Evolutionary conservation across 208 protist genomes (phyloP).

Genomic region (Histomonas meleagridis): DNA sequence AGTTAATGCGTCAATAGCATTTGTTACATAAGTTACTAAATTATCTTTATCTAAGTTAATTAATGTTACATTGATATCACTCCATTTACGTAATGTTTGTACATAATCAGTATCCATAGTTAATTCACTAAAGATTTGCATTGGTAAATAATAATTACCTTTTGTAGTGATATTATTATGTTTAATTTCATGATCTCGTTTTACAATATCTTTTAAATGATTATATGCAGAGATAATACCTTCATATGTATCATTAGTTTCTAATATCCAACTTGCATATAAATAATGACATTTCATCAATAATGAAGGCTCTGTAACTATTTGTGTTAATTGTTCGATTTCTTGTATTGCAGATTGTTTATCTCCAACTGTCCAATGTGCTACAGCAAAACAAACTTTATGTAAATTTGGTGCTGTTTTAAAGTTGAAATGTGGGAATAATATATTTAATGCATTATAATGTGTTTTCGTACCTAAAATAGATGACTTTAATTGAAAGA

Average conservation of each 20-base stretch:
- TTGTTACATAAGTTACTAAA: neutral
- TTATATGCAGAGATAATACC: neutral
- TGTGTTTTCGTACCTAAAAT: conserved; percentile 22
- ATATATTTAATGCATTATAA: neutral
- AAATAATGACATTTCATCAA: too few relatives aligned
- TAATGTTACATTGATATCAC: neutral
- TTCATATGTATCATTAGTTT: neutral
- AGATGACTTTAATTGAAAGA: neutral
- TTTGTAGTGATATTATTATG: neutral
- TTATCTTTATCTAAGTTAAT: neutral
- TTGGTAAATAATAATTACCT: neutral
- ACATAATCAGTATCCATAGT: neutral
- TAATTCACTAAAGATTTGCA: neutral
- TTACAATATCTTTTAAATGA: neutral
- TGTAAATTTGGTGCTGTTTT: neutral
- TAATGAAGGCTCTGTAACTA: neutral
- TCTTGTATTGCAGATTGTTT: neutral
- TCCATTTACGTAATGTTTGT: neutral
- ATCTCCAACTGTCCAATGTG: neutral
- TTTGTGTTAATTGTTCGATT: neutral
- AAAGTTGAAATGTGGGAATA: neutral
- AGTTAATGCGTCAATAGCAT: neutral
- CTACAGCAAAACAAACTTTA: neutral
- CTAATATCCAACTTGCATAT: neutral
- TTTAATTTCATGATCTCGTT: neutral